Evolutionary conservation across 2,329 filamentous ascomycete species (phyloP).

Genomic region (Emericellopsis atlantica): DNA sequence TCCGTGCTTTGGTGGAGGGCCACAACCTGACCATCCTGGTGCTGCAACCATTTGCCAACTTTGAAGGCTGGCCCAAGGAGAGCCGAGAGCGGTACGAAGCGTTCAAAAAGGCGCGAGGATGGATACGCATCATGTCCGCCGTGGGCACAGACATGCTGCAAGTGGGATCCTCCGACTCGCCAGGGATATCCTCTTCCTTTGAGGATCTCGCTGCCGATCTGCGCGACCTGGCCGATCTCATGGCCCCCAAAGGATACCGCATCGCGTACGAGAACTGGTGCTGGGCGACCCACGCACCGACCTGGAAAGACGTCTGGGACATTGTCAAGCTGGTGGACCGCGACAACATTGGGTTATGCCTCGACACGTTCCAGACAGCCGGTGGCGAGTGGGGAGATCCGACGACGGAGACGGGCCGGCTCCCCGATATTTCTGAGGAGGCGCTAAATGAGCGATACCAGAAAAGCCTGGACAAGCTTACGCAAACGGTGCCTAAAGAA

Average conservation of each 20-base stretch:
- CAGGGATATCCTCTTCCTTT: constrained; percentile 36
- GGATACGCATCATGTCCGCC: constrained; percentile 60
- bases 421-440: constrained; percentile 11
- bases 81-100: constrained; percentile 47
- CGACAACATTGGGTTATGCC: constrained; percentile 58
- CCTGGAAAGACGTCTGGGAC: constrained; percentile 58
- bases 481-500: constrained; percentile 43
- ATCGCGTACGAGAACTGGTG: constrained; percentile 77
- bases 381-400: constrained; percentile 66
- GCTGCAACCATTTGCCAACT: constrained; percentile 65
- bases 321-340: constrained; percentile 51
- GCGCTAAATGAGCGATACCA: not conserved
- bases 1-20: constrained; percentile 40
- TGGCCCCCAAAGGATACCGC: constrained; percentile 41
- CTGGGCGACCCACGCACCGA: constrained; percentile 59
- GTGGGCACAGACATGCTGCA: constrained; percentile 60
- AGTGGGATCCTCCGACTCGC: constrained; percentile 51
- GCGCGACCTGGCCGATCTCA: constrained; percentile 47
- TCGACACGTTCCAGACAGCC: constrained; percentile 67
- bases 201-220: constrained; percentile 47
- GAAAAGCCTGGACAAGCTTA: constrained; percentile 41
- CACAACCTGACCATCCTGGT: constrained; percentile 51
- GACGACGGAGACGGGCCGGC: constrained; percentile 44
- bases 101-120: constrained; percentile 49
- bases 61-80: constrained; percentile 57